Base-by-base conservation (phyloP, 768 basidiomycete genomes). In the Psilocybe tampanensis region DNA sequence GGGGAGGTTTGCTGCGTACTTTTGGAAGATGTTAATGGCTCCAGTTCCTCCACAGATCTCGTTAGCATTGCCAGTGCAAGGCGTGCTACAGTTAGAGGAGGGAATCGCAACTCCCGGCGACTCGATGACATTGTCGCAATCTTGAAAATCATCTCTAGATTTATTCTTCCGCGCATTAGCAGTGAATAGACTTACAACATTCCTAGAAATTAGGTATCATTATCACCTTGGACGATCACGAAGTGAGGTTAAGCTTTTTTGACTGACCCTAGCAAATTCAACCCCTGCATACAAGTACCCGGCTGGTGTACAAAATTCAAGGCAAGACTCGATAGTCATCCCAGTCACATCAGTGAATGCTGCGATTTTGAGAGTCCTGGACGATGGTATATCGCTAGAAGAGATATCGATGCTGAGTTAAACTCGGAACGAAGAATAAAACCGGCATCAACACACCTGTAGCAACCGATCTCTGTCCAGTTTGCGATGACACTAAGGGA, bases 1-100 rank as follows among this genome's bases (percentile, higher is more conserved):
- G n/a, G n/a, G n/a, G n/a, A n/a, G n/a, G n/a, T n/a, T n/a, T n/a
- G n/a, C n/a, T n/a, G 36, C 47, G 33, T 23, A 39, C 36, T 58
- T 49, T 22, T 54, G 52, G 24, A 60, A 64, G 1, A 64, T 55
- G 23, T 58, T 57, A 23, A 61, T 59, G 8, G 21, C 54, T 3
- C 47, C 54, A 22, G 54, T 26, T 3, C 54, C 54, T 11, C 54
- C 54, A 26, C 54, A 55, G 18, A 48, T 48, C 23, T 55, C 54
- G 32, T 39, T 29, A 1, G 22, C 18, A 21, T 55, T 55, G 0
- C 54, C 54, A 7, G 54, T 55, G 22, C 54, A 55, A 3, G 54
- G 17, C 36, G 47, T 55, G 36, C 47, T 39, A 23, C 54, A 55
- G n/a, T 19, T 48, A 11, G 8, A 19, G 2, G 54, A 29, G 8